Percentiles rank a stretch among this genome's conserved stretches.
Evolutionary conservation across 2,329 filamentous ascomycete genomes (phyloP).

Genomic region (Trichophyton schoenleinii): DNA sequence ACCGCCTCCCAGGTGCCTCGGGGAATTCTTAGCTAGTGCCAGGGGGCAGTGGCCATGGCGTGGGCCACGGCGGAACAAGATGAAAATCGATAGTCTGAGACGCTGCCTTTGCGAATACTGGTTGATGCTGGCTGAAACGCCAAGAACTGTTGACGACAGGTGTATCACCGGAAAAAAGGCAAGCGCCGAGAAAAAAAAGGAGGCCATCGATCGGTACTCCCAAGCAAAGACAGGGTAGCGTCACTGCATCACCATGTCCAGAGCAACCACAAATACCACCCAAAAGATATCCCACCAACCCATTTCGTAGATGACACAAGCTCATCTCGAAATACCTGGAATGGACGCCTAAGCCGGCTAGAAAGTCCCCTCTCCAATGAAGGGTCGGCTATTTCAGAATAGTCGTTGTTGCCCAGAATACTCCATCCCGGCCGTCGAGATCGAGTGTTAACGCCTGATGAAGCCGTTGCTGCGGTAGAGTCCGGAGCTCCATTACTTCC

Average conservation of each 20-base stretch:
- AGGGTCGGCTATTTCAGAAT: not conserved
- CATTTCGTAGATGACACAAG: constrained; percentile 49
- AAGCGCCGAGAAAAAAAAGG: not conserved
- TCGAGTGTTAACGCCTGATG: constrained; percentile 30
- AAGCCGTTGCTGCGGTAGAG: not conserved
- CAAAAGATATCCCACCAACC: constrained; percentile 50
- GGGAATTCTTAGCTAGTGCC: not conserved
- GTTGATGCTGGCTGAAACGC: not conserved
- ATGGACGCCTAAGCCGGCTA: constrained; percentile 16
- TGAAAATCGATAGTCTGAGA: not conserved
- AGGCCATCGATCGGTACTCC: not conserved
- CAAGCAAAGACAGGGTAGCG: not conserved
- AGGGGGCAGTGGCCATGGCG: not conserved
- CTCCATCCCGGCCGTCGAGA: constrained; percentile 20
- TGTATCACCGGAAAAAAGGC: not conserved
- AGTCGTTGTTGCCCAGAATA: constrained; percentile 11
- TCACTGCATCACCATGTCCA: constrained; percentile 42
- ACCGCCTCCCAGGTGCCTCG: not conserved
- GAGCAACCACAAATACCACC: constrained; percentile 56
- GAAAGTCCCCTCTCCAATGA: constrained; percentile 2
- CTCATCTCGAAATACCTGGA: constrained; percentile 45
- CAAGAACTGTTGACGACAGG: not conserved
- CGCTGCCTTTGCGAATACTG: not conserved
- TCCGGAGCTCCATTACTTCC: constrained; percentile 5
- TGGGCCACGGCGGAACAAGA: not conserved